Evolutionary conservation across 352 stramenopile genomes (phyloP), one percentile per base, ranked within the genome.

Genomic region (Pythium vanterpoolii): DNA sequence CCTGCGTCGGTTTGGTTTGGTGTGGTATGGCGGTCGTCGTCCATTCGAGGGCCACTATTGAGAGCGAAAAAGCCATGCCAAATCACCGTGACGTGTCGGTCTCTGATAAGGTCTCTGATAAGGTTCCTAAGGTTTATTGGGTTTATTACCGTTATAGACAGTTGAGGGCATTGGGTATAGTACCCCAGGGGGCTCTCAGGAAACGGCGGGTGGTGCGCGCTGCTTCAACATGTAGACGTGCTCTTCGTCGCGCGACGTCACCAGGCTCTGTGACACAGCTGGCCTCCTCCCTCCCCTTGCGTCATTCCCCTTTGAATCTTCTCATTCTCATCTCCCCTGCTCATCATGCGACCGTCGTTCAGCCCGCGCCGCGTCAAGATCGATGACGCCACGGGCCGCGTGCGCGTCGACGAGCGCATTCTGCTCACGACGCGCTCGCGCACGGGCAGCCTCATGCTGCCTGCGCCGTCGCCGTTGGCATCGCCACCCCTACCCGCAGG

Each of bases 311-410:
- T 40, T 2, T 13, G 30, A 34, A 39, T 48, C 23, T 40, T 26
- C 18, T 23, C 11, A 9, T 28, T 21, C 34, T 36, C 34, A 46
- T 39, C 46, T 34, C 19, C 19, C 48, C 31, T 10, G 19, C 24
- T 31, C 46, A 3, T 18, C 7, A 85, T 80, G 76, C 66, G 76
- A 31, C 76, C 73, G 10, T 79, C 68, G 3, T 82, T 77, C 60
- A 82, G 73, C 27, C 71, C 73, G 34, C 46, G 56, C 14, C 73
- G 73, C 40, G 68, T 80, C 44, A 82, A 42, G 36, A 68, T 81
- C 24, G 69, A 77, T 60, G 60, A 50, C 43, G 47, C 64, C 48
- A 76, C 52, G 16, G 56, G 56, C 55, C 42, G 43, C 30, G 60
- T 66, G 27, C 62, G 58, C 47, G 74, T 82, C 50, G 68, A 82